phyloP scores from a whole-genome alignment of 164 flowering plant species.

The Stephania yunnanensis region DNA sequence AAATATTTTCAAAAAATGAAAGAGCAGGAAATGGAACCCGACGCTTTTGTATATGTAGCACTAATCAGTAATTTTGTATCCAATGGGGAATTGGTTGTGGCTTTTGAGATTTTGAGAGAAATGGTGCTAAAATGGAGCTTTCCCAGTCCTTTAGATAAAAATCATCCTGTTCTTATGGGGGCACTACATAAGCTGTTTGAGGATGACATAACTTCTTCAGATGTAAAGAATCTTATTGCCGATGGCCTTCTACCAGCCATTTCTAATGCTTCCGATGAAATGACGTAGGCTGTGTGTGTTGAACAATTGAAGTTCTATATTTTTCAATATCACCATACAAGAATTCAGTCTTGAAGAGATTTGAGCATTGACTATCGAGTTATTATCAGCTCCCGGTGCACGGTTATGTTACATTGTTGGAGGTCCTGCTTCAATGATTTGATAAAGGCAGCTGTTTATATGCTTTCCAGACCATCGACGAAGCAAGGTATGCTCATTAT shows the following conservation, averaged over 20 bases:
- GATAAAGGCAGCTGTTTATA: no score
- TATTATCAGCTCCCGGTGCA: no score
- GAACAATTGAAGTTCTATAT: no score
- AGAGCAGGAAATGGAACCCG: slow-evolving; percentile 50
- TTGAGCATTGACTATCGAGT: no score
- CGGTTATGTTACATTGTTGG: no score
- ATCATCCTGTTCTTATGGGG: slow-evolving; percentile 27
- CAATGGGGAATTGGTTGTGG: slow-evolving; percentile 26
- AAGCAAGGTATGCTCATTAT: no score
- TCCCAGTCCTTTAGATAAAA: slow-evolving; percentile 45
- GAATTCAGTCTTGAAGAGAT: no score
- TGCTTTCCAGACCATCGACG: no score
- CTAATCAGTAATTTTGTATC: slow-evolving; percentile 46
- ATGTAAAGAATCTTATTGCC: slow-evolving; percentile 39
- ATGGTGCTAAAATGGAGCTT: slow-evolving; percentile 40
- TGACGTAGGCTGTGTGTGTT: not conserved
- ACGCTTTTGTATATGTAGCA: slow-evolving; percentile 44
- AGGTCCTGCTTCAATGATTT: no score
- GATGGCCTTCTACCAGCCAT: slow-evolving; percentile 39
- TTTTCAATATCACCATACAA: no score
- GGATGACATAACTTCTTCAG: slow-evolving; percentile 40
- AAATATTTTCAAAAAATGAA: slow-evolving; percentile 56
- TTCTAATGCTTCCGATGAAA: slow-evolving; percentile 7
- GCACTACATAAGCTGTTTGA: slow-evolving; percentile 35
- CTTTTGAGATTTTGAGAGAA: slow-evolving; percentile 43